Evolutionary conservation across 306 rosid genomes (phyloP).

Genomic region (Lathyrus sativus): DNA sequence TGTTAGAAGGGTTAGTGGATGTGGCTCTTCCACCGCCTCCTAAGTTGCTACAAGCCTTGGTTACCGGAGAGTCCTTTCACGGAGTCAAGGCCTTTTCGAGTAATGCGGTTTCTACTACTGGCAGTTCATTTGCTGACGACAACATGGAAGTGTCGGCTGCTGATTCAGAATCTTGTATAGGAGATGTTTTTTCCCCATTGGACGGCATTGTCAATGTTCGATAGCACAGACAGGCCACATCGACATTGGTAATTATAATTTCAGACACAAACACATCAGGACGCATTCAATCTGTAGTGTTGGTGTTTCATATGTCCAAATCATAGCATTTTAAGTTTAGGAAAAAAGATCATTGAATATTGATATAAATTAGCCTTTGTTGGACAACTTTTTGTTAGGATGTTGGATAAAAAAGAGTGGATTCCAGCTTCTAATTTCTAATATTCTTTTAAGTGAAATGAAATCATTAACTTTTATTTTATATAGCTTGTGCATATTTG

Average conservation of each 20-base stretch:
- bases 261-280: background rate
- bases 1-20: constrained; percentile 77
- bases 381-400: constrained; percentile 30
- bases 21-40: constrained; percentile 71
- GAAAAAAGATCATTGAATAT: constrained; percentile 24
- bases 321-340: constrained; percentile 38
- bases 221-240: background rate
- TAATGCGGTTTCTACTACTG: constrained; percentile 34
- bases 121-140: constrained; percentile 48
- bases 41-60: constrained; percentile 76
- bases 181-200: constrained; percentile 48
- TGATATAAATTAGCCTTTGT: constrained; percentile 37
- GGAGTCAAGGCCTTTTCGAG: constrained; percentile 60
- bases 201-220: constrained; percentile 48
- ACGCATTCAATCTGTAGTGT: background rate
- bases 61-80: constrained; percentile 70
- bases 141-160: constrained; percentile 49
- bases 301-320: background rate
- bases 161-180: constrained; percentile 57
- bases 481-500: constrained; percentile 17
- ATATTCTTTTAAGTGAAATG: constrained; percentile 29
- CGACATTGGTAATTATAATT: background rate
- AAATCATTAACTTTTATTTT: background rate
- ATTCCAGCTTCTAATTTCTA: constrained; percentile 28
- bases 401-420: constrained; percentile 28